phyloP scores from a whole-genome alignment of 2,329 filamentous ascomycete species.

The Capronia americana region DNA sequence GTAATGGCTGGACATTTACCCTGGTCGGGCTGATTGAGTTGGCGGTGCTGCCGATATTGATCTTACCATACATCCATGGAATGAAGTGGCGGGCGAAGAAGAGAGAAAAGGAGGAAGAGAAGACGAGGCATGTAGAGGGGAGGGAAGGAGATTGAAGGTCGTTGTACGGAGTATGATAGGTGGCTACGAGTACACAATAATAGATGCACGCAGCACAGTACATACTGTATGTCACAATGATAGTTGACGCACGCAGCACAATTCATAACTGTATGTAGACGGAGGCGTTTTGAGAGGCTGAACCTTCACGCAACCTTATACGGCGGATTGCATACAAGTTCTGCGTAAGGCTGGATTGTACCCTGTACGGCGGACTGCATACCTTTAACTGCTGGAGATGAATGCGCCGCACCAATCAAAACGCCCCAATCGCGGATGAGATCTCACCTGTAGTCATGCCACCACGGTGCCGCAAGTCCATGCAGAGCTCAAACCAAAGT shows the following conservation, averaged over 20 bases:
- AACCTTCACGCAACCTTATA: too few species aligned
- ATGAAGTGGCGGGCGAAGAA: slow-evolving; percentile 15
- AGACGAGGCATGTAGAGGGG: background rate
- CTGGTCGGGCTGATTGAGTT: slow-evolving; percentile 17
- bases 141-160: background rate
- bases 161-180: background rate
- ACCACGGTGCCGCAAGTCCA: background rate
- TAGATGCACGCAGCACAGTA: background rate
- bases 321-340: too few species aligned
- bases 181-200: background rate
- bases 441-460: slow-evolving; percentile 13
- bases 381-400: too few species aligned
- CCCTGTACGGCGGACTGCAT: too few species aligned
- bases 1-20: slow-evolving; percentile 31
- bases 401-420: slow-evolving; percentile 12
- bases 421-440: background rate
- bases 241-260: too few species aligned
- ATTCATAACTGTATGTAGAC: too few species aligned
- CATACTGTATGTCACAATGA: too few species aligned
- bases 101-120: slow-evolving; percentile 7
- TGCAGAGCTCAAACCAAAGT: background rate
- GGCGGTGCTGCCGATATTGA: slow-evolving; percentile 10
- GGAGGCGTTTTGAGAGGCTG: too few species aligned
- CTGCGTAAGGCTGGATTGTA: too few species aligned
- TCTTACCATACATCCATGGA: slow-evolving; percentile 9